These are phyloP conservation scores for Sequoia sempervirens DNA, from an alignment of 75 land plant species.

Conservation along the genomic window DNA sequence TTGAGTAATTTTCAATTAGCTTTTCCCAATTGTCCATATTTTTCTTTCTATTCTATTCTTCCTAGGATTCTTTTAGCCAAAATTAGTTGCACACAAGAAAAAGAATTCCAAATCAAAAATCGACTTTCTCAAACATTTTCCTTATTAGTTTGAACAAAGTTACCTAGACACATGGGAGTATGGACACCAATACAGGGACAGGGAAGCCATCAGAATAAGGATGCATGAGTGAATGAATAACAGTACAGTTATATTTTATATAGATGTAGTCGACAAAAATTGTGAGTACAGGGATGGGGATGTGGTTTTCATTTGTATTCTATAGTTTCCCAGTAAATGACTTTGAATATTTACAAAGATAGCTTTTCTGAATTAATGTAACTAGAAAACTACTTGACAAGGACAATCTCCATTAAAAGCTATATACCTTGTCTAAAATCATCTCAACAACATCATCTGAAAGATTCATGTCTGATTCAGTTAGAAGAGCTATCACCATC, in stretches of 20 bases:
- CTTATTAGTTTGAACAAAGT: background rate
- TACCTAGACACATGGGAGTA: no score
- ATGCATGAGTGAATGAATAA: no score
- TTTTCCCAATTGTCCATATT: background rate
- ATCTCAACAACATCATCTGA: constrained; percentile 64
- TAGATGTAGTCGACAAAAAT: no score
- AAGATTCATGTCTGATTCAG: constrained; percentile 63
- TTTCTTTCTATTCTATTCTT: background rate
- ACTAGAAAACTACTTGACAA: background rate
- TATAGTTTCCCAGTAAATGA: no score
- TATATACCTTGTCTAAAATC: constrained; percentile 54
- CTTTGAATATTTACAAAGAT: background rate
- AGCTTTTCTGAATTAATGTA: background rate
- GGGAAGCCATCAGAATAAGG: no score
- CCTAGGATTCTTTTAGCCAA: background rate
- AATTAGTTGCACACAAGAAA: background rate
- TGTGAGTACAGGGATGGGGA: no score
- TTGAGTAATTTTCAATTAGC: background rate
- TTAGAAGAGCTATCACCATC: constrained; percentile 66
- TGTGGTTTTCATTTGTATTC: no score
- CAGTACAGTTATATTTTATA: no score
- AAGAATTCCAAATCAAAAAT: background rate
- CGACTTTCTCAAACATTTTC: background rate
- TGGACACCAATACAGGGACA: no score
- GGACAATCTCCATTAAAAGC: background rate